Evolutionary conservation across 2,329 filamentous ascomycete species (phyloP).

Genomic region (Sclerotinia sclerotiorum): DNA sequence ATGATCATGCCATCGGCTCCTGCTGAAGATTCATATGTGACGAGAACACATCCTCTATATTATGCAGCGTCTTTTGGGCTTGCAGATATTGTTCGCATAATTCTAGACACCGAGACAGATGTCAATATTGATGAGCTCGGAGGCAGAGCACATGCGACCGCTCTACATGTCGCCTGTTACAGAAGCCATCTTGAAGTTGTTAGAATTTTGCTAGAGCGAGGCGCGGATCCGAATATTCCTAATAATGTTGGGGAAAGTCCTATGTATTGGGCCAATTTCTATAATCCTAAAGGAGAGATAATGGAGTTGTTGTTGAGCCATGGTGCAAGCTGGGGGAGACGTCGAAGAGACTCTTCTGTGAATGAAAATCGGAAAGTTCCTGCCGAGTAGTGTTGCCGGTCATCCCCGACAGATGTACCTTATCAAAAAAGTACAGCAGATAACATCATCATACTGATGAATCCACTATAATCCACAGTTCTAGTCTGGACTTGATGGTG

Average conservation of each 20-base stretch:
- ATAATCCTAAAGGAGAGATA: conserved; percentile 21
- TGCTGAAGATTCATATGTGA: conserved; percentile 12
- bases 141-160: conserved; percentile 28
- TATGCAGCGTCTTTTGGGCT: conserved; percentile 34
- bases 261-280: conserved; percentile 27
- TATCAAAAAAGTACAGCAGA: not conserved
- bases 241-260: conserved; percentile 27
- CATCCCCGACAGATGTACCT: not conserved
- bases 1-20: conserved; percentile 27
- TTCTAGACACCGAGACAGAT: conserved; percentile 27
- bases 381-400: not conserved
- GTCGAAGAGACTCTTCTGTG: not conserved
- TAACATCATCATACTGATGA: not conserved
- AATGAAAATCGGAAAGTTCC: not conserved
- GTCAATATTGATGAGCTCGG: conserved; percentile 30
- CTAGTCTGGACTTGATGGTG: not conserved
- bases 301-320: conserved; percentile 27
- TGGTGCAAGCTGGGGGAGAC: conserved; percentile 24
- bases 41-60: conserved; percentile 31
- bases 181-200: conserved; percentile 29
- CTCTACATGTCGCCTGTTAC: conserved; percentile 32
- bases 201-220: conserved; percentile 29
- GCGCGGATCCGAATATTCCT: conserved; percentile 29
- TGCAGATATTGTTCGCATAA: conserved; percentile 26
- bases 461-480: not conserved